phyloP scores from a whole-genome alignment of 768 basidiomycete genomes.

The Rhodotorula paludigena region DNA sequence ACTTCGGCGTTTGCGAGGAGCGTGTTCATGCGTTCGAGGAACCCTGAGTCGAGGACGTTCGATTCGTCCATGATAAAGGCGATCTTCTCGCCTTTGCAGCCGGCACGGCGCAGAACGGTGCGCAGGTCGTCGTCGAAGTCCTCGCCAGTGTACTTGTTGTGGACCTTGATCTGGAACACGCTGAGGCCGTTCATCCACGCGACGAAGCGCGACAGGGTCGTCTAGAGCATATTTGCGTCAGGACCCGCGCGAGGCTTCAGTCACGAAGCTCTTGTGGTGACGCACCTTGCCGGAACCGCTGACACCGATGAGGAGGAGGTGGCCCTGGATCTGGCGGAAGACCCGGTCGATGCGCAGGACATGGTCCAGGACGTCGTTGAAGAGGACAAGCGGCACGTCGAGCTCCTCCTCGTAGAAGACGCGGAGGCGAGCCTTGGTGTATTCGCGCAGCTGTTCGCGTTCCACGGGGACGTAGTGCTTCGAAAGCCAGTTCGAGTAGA shows the following conservation, averaged over 20 bases:
- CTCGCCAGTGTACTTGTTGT: slow-evolving; percentile 96
- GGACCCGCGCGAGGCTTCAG: background rate
- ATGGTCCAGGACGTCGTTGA: slow-evolving; percentile 97
- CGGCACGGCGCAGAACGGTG: slow-evolving; percentile 85
- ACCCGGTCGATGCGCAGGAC: slow-evolving; percentile 97
- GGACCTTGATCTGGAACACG: slow-evolving; percentile 99
- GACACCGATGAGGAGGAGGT: slow-evolving; percentile 91
- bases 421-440: slow-evolving; percentile 88
- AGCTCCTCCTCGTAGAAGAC: slow-evolving; percentile 99
- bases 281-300: slow-evolving; percentile 95
- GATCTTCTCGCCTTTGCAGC: slow-evolving; percentile 98
- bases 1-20: slow-evolving; percentile 99
- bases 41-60: slow-evolving; percentile 96
- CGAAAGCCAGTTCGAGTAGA: slow-evolving; percentile 99
- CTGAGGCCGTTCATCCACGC: slow-evolving; percentile 99
- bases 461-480: slow-evolving; percentile 94
- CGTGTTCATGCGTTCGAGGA: slow-evolving; percentile 99
- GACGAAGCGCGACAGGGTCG: slow-evolving; percentile 93
- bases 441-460: slow-evolving; percentile 85
- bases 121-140: slow-evolving; percentile 98
- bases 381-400: slow-evolving; percentile 93
- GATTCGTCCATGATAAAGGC: slow-evolving; percentile 99
- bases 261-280: background rate
- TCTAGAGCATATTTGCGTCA: no score
- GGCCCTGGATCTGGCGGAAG: slow-evolving; percentile 96